These are phyloP conservation scores for Leptographium galeiforme DNA, from an alignment of 2,329 filamentous ascomycete genomes.

Conservation along the genomic window DNA sequence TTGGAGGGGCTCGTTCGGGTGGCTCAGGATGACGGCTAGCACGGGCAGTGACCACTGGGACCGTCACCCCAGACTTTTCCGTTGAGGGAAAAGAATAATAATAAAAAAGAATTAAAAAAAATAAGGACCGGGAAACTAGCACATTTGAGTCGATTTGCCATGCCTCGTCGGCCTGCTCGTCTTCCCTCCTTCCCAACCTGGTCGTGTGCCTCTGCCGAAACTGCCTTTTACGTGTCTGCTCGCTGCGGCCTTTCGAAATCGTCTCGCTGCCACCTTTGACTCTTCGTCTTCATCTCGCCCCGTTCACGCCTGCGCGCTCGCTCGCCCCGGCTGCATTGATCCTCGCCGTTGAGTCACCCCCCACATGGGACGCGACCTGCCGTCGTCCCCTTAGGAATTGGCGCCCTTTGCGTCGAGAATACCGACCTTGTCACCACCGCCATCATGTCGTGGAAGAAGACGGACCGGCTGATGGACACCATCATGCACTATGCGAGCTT, in stretches of 20 bases:
- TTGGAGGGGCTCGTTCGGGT: constrained; percentile 5
- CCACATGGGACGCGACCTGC: constrained; percentile 1
- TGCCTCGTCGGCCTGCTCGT: no score
- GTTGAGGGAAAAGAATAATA: neutral
- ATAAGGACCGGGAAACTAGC: neutral
- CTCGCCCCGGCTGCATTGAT: neutral
- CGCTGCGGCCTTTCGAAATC: no score
- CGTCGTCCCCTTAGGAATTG: neutral
- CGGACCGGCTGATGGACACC: constrained; percentile 84
- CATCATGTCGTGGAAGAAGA: constrained; percentile 83
- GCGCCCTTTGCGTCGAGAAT: neutral
- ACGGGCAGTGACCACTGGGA: no score
- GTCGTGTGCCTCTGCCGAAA: no score
- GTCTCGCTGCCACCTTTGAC: no score
- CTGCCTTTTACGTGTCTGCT: no score
- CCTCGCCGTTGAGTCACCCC: neutral
- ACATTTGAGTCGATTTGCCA: neutral
- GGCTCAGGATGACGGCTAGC: neutral
- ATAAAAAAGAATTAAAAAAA: neutral
- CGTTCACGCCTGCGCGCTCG: neutral
- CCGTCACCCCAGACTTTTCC: constrained; percentile 3
- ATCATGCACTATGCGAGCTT: constrained; percentile 96
- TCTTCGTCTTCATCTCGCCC: neutral
- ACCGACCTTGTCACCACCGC: neutral
- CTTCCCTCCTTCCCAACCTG: no score